Base-by-base conservation (phyloP, 2,329 filamentous ascomycete species). In the Neonectria faginata region DNA sequence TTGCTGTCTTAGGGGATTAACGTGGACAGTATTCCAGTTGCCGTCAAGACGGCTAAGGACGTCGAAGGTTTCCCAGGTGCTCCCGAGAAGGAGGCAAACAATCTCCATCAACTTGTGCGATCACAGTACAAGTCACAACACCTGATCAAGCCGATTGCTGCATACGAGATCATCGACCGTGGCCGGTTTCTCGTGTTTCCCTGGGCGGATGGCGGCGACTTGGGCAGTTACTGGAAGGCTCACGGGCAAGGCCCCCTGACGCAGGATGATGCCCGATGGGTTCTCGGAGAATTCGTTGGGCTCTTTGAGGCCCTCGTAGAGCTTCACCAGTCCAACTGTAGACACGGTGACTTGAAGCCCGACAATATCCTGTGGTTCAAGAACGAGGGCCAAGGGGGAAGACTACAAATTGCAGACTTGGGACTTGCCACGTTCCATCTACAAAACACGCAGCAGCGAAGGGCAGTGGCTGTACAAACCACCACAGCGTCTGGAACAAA, bases 281-380 rank as follows among this genome's bases (percentile, higher is more conserved):
- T 20, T 20, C 20, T 20, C 20, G 20, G 20, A 3, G 20, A 58
- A 25, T 51, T 58, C 18, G 36, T 11, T 10, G 56, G 56, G 6
- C 10, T 58, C 6, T 58, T 18, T 18, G 3, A 20, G 9, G 56
- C 56, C 5, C 56, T 58, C 14, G 9, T 1, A 10, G 45, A 31
- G 14, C 56, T 58, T 12, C 56, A 58, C 11, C n/a, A 50, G 6
- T 3, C 16, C 10, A 42, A 58, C 6, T 58, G 56, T 11, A 48
- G 56, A 22, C 56, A 58, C 20, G 56, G 56, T 2, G 56, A 58
- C 22, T 42, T 58, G 18, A 58, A 58, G 36, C 56, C 56, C n/a
- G 56, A 58, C 6, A 58, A 58, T 20, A 58, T 58, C 20, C 47
- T 58, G 7, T 51, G 31, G 33, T 58, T 58, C 22, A 42, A 51